Base-by-base conservation (phyloP, 148 eudicot genomes). In the Vaccinium darrowii region DNA sequence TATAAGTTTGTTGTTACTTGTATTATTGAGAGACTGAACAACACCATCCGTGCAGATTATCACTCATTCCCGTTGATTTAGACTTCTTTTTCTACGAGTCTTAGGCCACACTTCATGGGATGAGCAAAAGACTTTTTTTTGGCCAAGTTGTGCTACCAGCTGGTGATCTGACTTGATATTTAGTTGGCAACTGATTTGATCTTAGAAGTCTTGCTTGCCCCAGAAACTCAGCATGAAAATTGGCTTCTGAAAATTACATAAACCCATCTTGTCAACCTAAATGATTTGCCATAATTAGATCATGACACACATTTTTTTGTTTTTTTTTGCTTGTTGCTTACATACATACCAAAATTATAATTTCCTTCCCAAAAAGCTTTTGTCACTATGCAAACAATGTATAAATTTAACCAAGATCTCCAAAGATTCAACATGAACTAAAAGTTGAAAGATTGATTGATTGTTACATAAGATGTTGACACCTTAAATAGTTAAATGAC, bases 71-170 rank as follows among this genome's bases (percentile, higher is more conserved):
- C 47, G 47, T 73, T 49, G 15, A 16, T 39, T 73, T 16, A 7
- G 21, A 18, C 25, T 74, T 75, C 78, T 53, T 18, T 75, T 12
- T 19, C 36, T 8, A 21, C 78, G 51, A 75, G 25, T 43, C 21
- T 75, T 75, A 47, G 54, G 78, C 52, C 78, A 43, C n/a, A 19
- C 50, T 75, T 43, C 78, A 19, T 21, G 78, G 78, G 52, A 75
- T 8, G 53, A 75, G 52, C 1, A 21, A 47, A 21, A 2, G 39
- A 25, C 39, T 47, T 75, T 39, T 63, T 21, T 4, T 19, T 43
- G 52, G 78, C 78, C 18, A 73, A n/a, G 77, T 36, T 19, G 0
- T 6, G 9, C 49, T 51, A 69, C 74, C 39, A 12, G 73, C 73
- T 67, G 73, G 15, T 73, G n/a, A 13, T 67, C 39, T 33, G 50